phyloP scores from a whole-genome alignment of 495 filamentous ascomycete genomes.

The Thozetella sp. region DNA sequence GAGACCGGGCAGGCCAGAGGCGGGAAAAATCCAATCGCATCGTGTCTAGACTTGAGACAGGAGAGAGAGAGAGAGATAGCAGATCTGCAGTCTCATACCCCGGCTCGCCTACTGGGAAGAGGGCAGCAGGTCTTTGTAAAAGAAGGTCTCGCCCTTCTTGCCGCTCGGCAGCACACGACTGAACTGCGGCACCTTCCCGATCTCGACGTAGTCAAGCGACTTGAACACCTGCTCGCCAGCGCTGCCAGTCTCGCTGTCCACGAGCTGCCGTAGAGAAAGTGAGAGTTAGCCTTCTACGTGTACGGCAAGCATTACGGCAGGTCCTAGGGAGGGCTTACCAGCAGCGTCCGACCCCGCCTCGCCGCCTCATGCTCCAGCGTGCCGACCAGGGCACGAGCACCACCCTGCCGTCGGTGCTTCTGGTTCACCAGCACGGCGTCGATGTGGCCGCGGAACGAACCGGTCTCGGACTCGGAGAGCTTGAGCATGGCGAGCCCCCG shows the following conservation, averaged over 20 bases:
- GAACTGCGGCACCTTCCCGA: slow-evolving; percentile 36
- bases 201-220: slow-evolving; percentile 33
- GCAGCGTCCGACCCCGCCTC: slow-evolving; percentile 30
- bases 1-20: neutral
- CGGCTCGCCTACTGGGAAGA: neutral
- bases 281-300: neutral
- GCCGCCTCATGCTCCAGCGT: slow-evolving; percentile 37
- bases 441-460: slow-evolving; percentile 31
- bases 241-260: slow-evolving; percentile 33
- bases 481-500: slow-evolving; percentile 37
- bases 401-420: slow-evolving; percentile 25
- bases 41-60: neutral
- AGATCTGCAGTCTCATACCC: neutral
- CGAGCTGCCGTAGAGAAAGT: slow-evolving; percentile 19
- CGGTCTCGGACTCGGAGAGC: slow-evolving; percentile 33
- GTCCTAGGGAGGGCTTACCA: slow-evolving; percentile 22
- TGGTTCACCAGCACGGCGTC: slow-evolving; percentile 38
- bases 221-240: slow-evolving; percentile 31
- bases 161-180: slow-evolving; percentile 22
- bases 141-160: slow-evolving; percentile 36
- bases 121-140: slow-evolving; percentile 36
- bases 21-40: too few species aligned
- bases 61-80: neutral
- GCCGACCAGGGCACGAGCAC: slow-evolving; percentile 26
- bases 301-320: neutral